Evolutionary conservation across 2,329 filamentous ascomycete species (phyloP), one percentile per base, ranked within the genome.

Genomic region (Diaporthe humulicola): DNA sequence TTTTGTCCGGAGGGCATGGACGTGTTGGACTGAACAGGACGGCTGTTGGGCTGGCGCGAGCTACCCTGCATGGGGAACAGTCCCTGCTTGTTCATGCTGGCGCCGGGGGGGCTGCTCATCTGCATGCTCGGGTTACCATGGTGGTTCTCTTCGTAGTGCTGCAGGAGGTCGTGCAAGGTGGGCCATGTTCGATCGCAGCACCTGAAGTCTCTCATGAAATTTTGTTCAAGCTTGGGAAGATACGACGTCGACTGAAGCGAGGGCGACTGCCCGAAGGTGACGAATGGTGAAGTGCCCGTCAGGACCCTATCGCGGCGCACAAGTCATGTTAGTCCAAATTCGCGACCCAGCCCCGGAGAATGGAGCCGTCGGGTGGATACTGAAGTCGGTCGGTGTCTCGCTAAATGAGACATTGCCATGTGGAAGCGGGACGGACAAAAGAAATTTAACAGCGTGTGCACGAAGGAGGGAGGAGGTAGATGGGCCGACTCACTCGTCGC

Each of bases 171-270:
- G 85, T 99, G 97, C 79, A 99, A 90, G 69, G 96, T 97, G 33
- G 96, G 94, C 78, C 98, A 90, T 42, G 93, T 96, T 80, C 95
- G 91, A 80, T 95, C 95, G 85, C 97, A 99, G 86, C 97, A 99
- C 70, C 93, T 93, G 85, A 98, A 98, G 86, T 98, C 96, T 84
- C 93, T 93, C 95, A 98, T 97, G 84, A 98, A 99, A 81, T 96
- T 97, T 76, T 96, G 96, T 85, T 99, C 97, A 81, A 98, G 92
- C 84, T 98, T 98, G 14, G 96, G 96, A 1, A 98, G 90, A 82
- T 98, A 98, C 36, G 97, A 98, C 9, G 96, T 98, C 1, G 96
- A 98, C 84, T 98, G 96, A 80, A 95, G 97, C 1, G 96, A 98
- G 0, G 97, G 95, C n/a, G 96, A 98, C 83, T 96, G 93, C 22